Evolutionary conservation across 805 yeast genomes (phyloP), one percentile per base, ranked within the genome.

Genomic region (Myxozyma lipomycoides): DNA sequence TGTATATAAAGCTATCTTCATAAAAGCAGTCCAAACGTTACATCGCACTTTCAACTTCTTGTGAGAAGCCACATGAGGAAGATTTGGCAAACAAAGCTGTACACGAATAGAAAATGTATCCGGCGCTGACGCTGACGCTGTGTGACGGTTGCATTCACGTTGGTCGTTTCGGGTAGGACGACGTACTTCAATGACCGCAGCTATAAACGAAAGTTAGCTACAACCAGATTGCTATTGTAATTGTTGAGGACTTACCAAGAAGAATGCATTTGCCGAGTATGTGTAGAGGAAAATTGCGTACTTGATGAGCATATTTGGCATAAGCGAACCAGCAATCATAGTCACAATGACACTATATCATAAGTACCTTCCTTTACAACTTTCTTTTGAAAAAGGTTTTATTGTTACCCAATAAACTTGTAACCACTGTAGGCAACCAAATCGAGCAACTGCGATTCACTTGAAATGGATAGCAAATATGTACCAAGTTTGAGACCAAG

Each of bases 371-470:
- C 18, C 68, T 64, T 35, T 61, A 57, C 2, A 62, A 19, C 51
- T 67, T 24, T n/a, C n/a, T n/a, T n/a, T n/a, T n/a, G n/a, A n/a
- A n/a, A n/a, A n/a, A n/a, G n/a, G n/a, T n/a, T n/a, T 83, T 46
- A 79, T 71, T 83, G 76, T 55, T 84, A 74, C 6, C 95, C 87
- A 36, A 95, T 88, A 65, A 88, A 95, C 67, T 93, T 93, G 75
- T 93, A 95, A 34, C 98, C 97, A 45, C 90, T 83, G 70, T 87
- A 93, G 54, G 95, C 83, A 7, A 86, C 77, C 54, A 93, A 72
- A 67, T 93, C 99, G 76, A 90, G 82, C 36, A 86, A 66, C 60
- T 82, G 85, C 34, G 56, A 56, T 17, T 59, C 61, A 40, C 38
- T 50, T 10, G 85, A 77, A 21, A 61, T 61, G 34, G 51, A 43